Percentiles rank a stretch among this genome's conserved stretches.
These are phyloP conservation scores for Cladophialophora exuberans DNA, from an alignment of 2,329 filamentous ascomycete genomes.

Conservation along the genomic window DNA sequence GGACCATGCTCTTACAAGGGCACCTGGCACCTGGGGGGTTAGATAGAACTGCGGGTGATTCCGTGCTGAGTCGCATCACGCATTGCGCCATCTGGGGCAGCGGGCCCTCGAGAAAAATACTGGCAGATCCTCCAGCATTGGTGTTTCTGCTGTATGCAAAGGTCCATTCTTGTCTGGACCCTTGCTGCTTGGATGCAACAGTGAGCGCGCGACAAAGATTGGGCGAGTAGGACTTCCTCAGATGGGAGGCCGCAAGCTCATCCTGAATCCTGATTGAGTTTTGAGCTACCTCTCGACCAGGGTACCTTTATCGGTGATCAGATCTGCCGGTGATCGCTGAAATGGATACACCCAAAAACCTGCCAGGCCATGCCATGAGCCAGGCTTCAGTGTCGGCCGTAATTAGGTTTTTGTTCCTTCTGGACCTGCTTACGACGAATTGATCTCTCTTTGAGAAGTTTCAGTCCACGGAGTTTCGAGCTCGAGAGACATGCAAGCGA, in stretches of 20 bases:
- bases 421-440: not conserved
- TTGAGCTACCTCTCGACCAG: not conserved
- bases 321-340: slow-evolving; percentile 6
- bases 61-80: slow-evolving; percentile 29
- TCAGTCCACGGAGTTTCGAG: not conserved
- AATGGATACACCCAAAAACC: not conserved
- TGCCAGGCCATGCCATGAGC: not conserved
- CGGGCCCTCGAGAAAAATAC: slow-evolving; percentile 15
- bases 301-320: slow-evolving; percentile 4
- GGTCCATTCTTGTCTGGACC: slow-evolving; percentile 29
- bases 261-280: slow-evolving; percentile 15
- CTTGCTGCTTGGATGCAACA: slow-evolving; percentile 23
- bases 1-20: slow-evolving; percentile 15
- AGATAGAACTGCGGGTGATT: slow-evolving; percentile 27
- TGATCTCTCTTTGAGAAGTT: not conserved
- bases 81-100: slow-evolving; percentile 32
- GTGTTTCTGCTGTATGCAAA: slow-evolving; percentile 18
- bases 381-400: not conserved
- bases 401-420: not conserved
- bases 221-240: not conserved
- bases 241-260: slow-evolving; percentile 9
- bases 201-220: slow-evolving; percentile 14
- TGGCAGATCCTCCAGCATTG: slow-evolving; percentile 19
- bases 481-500: slow-evolving; percentile 6
- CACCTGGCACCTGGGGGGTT: not conserved